A percentile compares a stretch with the other conserved stretches of the same genome.
Conservation (phyloP, 345 rosid species). For the Crucihimalaya himalaica region DNA sequence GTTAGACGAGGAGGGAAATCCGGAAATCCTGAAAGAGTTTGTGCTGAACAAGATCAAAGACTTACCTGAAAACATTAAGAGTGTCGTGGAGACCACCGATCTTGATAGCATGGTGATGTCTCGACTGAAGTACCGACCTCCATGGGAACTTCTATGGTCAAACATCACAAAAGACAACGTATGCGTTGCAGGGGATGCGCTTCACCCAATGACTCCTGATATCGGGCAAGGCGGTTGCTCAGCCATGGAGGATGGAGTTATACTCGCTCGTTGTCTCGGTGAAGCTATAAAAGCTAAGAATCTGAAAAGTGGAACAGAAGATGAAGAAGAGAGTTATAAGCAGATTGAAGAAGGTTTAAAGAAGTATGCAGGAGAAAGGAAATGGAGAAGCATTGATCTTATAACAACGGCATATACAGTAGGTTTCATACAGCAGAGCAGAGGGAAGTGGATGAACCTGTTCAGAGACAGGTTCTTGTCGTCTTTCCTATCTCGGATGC, state of each 20-base stretch:
- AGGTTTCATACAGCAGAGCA: slow-evolving; percentile 56
- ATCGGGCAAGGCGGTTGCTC: slow-evolving; percentile 71
- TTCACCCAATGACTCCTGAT: slow-evolving; percentile 78
- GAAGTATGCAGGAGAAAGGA: slow-evolving; percentile 53
- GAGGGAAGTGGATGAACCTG: slow-evolving; percentile 39
- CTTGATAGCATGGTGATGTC: slow-evolving; percentile 40
- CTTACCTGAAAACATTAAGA: slow-evolving; percentile 42
- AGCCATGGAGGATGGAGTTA: slow-evolving; percentile 66
- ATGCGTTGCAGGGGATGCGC: slow-evolving; percentile 73
- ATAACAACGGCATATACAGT: slow-evolving; percentile 48
- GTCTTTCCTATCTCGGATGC: slow-evolving; percentile 35
- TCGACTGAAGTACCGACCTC: slow-evolving; percentile 46
- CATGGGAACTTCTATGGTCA: slow-evolving; percentile 64
- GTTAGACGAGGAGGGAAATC: slow-evolving; percentile 37
- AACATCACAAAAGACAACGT: slow-evolving; percentile 59
- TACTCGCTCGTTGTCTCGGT: slow-evolving; percentile 66
- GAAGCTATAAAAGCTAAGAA: slow-evolving; percentile 42
- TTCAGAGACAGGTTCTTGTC: slow-evolving; percentile 51
- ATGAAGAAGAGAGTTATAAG: slow-evolving; percentile 35
- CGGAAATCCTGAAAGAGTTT: slow-evolving; percentile 45
- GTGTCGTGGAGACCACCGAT: slow-evolving; percentile 45
- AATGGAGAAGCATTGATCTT: slow-evolving; percentile 70
- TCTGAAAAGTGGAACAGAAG: slow-evolving; percentile 14
- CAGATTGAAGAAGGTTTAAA: slow-evolving; percentile 50
- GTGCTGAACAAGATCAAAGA: slow-evolving; percentile 47